These are phyloP conservation scores for Malassezia yamatoensis DNA, from an alignment of 1,284 basidiomycete species.

Conservation along the genomic window DNA sequence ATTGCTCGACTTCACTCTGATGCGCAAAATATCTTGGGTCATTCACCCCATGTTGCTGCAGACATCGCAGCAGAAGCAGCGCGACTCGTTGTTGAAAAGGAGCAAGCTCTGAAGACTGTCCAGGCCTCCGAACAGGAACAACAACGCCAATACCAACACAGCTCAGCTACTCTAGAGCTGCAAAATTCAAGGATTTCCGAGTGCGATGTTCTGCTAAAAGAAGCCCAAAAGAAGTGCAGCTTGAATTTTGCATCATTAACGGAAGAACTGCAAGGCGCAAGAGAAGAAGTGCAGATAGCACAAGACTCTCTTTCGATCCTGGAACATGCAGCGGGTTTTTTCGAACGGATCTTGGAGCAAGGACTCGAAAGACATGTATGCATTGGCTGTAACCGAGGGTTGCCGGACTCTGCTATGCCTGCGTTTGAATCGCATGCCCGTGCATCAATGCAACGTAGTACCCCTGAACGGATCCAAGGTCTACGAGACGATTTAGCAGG, in stretches of 20 bases:
- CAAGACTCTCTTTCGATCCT: slow-evolving; percentile 51
- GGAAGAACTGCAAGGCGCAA: slow-evolving; percentile 1
- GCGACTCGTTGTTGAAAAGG: neutral
- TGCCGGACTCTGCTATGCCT: neutral
- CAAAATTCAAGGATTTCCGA: neutral
- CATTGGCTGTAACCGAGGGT: slow-evolving; percentile 10
- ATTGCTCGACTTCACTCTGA: slow-evolving; percentile 54
- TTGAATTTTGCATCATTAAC: too few relatives aligned
- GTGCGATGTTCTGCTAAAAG: neutral
- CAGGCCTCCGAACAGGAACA: neutral
- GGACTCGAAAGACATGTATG: slow-evolving; percentile 11
- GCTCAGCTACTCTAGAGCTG: neutral
- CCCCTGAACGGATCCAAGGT: slow-evolving; percentile 4
- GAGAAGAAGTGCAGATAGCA: slow-evolving; percentile 8
- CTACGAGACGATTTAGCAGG: slow-evolving; percentile 5
- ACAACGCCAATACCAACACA: neutral
- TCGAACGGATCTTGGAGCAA: slow-evolving; percentile 9
- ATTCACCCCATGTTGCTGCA: neutral
- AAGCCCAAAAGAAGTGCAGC: too few relatives aligned
- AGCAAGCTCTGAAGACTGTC: neutral
- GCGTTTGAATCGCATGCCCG: slow-evolving; percentile 11
- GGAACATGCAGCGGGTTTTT: slow-evolving; percentile 9
- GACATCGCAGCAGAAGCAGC: neutral
- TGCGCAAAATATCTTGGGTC: neutral
- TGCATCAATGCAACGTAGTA: slow-evolving; percentile 10